phyloP scores from a whole-genome alignment of 495 filamentous ascomycete species.

The Lasiosphaeriaceae sp. region DNA sequence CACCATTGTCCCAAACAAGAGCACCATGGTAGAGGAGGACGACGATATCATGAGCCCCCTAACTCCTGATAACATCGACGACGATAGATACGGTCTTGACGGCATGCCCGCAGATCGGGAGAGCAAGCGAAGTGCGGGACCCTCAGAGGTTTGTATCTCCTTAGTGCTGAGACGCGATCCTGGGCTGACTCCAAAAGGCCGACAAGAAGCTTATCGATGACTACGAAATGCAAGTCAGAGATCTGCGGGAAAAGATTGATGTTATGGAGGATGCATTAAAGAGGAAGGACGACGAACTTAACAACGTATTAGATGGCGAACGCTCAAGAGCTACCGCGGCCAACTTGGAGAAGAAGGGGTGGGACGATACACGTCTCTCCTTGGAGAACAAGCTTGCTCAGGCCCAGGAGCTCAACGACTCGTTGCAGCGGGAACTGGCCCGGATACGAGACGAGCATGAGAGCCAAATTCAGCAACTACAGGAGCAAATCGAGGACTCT shows the following conservation, averaged over 20 bases:
- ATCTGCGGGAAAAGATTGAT: constrained; percentile 70
- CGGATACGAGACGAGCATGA: constrained; percentile 64
- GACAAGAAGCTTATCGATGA: constrained; percentile 72
- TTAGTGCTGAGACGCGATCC: not conserved
- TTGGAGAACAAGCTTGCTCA: constrained; percentile 77
- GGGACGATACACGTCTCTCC: constrained; percentile 65
- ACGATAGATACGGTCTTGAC: constrained; percentile 61
- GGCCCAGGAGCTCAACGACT: constrained; percentile 71
- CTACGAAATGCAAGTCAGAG: constrained; percentile 70
- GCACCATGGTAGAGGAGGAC: constrained; percentile 96
- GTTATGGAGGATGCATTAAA: constrained; percentile 60
- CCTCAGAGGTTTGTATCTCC: constrained; percentile 45
- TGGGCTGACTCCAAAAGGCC: constrained; percentile 34
- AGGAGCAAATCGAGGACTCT: constrained; percentile 59
- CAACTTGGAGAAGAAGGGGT: constrained; percentile 63
- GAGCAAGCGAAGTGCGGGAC: constrained; percentile 55
- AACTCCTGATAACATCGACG: constrained; percentile 48
- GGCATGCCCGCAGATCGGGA: constrained; percentile 44
- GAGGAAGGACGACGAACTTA: constrained; percentile 48
- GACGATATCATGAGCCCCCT: constrained; percentile 53
- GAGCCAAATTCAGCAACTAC: constrained; percentile 58
- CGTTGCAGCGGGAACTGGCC: constrained; percentile 73
- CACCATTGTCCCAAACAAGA: constrained; percentile 95
- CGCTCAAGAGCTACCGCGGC: constrained; percentile 37
- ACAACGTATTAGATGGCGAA: constrained; percentile 36